Conservation (phyloP, 2,329 filamentous ascomycete genomes). For the Cordyceps javanica region DNA sequence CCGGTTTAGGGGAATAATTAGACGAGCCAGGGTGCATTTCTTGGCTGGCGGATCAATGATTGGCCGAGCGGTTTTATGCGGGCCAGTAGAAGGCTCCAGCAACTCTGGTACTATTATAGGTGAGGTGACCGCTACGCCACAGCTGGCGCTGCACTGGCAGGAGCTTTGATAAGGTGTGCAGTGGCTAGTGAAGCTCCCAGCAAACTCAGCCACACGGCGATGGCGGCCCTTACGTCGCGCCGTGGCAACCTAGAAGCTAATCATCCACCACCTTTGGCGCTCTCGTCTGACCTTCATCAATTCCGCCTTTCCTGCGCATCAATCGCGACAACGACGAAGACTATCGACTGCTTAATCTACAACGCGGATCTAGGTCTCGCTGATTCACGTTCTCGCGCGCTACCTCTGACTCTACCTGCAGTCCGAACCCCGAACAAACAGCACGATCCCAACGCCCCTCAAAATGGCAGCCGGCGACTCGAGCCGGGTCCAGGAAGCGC, state of each 20-base stretch:
- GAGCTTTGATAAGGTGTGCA: background rate
- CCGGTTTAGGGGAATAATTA: conserved; percentile 13
- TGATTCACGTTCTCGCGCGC: background rate
- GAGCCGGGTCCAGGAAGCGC: conserved; percentile 76
- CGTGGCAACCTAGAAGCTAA: conserved; percentile 30
- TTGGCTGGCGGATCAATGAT: conserved; percentile 14
- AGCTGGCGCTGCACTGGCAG: background rate
- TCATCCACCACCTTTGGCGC: background rate
- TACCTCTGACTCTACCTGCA: background rate
- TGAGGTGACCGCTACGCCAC: background rate
- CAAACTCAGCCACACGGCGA: conserved; percentile 1
- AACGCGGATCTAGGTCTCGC: background rate
- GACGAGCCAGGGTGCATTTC: background rate
- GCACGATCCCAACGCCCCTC: conserved; percentile 2
- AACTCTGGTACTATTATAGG: background rate
- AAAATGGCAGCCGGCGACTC: conserved; percentile 54
- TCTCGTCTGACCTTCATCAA: conserved; percentile 6
- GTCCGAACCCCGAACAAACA: background rate
- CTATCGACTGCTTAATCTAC: background rate
- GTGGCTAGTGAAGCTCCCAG: conserved; percentile 9
- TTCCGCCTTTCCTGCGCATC: background rate
- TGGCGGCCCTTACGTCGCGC: conserved; percentile 25
- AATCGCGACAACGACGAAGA: background rate
- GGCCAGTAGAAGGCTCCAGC: conserved; percentile 10
- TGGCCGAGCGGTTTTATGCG: conserved; percentile 6